phyloP scores from a whole-genome alignment of 331 rosid species.

The Stylosanthes scabra region DNA sequence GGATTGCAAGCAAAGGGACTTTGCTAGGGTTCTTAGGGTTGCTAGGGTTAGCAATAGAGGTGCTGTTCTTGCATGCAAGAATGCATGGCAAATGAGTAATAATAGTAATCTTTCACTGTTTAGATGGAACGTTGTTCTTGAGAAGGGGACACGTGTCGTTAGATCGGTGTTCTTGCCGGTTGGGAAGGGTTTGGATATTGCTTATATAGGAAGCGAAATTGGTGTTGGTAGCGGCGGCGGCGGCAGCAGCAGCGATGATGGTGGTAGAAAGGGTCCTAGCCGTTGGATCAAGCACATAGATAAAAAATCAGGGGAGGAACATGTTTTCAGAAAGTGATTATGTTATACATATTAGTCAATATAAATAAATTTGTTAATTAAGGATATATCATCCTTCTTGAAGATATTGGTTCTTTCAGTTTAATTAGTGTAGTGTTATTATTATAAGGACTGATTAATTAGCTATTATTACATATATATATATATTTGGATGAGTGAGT shows the following conservation, averaged over 20 bases:
- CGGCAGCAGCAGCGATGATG: background rate
- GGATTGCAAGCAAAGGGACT: constrained; percentile 67
- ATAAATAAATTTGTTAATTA: background rate
- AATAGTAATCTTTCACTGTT: constrained; percentile 50
- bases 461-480: background rate
- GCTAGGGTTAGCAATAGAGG: constrained; percentile 61
- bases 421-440: background rate
- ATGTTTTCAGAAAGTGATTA: constrained; percentile 56
- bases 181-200: constrained; percentile 85
- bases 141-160: constrained; percentile 75
- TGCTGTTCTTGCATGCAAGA: constrained; percentile 80
- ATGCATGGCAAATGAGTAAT: constrained; percentile 53
- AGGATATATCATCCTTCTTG: background rate
- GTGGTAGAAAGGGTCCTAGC: constrained; percentile 38
- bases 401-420: background rate
- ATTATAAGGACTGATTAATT: background rate
- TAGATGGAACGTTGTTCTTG: constrained; percentile 60
- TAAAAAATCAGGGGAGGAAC: constrained; percentile 80
- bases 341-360: too few relatives aligned
- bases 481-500: background rate
- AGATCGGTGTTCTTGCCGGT: constrained; percentile 80
- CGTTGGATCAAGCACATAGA: constrained; percentile 87
- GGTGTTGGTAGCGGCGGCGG: constrained; percentile 10
- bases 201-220: constrained; percentile 65
- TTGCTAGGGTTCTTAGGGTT: constrained; percentile 61